Evolutionary conservation across 2,329 filamentous ascomycete genomes (phyloP), one percentile per base, ranked within the genome.

Genomic region (Sordariomycetes sp.): DNA sequence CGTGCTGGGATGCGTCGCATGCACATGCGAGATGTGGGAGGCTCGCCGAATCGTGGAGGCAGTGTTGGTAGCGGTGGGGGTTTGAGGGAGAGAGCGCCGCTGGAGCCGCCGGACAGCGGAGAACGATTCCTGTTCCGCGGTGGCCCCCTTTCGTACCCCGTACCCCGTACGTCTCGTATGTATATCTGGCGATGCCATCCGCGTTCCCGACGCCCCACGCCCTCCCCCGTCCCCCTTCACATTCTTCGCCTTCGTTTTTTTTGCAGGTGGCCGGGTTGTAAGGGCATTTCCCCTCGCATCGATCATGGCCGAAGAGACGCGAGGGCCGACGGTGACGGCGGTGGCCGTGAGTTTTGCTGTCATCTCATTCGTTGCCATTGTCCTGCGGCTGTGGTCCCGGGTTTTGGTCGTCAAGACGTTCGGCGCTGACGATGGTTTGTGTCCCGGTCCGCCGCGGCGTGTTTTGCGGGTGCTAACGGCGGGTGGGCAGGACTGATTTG

Each of bases 301-400:
- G n/a, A 50, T 40, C 54, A 63, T 64, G 62, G 53, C 59, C 14
- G 67, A 12, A 6, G 46, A 69, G n/a, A 66, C 69, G 14, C 68
- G 70, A 50, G 70, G 69, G 11, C 69, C 68, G 16, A 64, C 65
- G 10, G 69, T 73, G 35, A 60, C 64, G 24, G 68, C 67, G 22
- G 64, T 74, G 51, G 63, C 67, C 32, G 64, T 74, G 54, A 63
- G 67, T 16, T 75, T 75, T 61, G 70, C 70, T 8, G 60, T 69
- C 14, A 59, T 74, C 8, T 72, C 72, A 8, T 66, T 69, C 25
- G 53, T 75, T 24, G 69, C 73, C 18, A 63, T 76, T 28, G 55
- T 57, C 34, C 63, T 75, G 34, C 66, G 74, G 22, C 60, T 75
- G 10, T 75, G 71, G 62, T 68, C 73, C 24, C 68, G 74, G 18